Evolutionary conservation across 495 filamentous ascomycete genomes (phyloP).

Genomic region (Glonium stellatum): DNA sequence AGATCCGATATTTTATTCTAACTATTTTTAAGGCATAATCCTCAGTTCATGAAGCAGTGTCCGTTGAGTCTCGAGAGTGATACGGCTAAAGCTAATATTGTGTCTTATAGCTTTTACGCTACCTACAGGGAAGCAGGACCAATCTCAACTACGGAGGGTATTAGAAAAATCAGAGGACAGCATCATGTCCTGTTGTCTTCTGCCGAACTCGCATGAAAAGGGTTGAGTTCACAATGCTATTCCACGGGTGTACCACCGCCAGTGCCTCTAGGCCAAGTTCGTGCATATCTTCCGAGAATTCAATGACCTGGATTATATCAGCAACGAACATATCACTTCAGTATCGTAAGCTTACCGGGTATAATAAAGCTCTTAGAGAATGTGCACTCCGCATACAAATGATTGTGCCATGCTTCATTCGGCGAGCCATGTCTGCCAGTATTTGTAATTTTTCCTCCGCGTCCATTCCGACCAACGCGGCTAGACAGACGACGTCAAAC

Average conservation of each 20-base stretch:
- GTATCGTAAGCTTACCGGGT: constrained; percentile 35
- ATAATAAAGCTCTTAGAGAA: constrained; percentile 40
- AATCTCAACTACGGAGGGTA: too few relatives aligned
- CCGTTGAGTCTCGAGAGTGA: too few relatives aligned
- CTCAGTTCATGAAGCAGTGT: too few relatives aligned
- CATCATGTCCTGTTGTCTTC: too few relatives aligned
- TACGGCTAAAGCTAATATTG: too few relatives aligned
- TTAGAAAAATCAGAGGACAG: too few relatives aligned
- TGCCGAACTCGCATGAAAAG: constrained; percentile 37
- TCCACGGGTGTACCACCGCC: constrained; percentile 39
- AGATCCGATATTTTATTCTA: too few relatives aligned
- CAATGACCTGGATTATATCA: constrained; percentile 22
- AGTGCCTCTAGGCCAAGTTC: constrained; percentile 30
- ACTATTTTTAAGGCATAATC: too few relatives aligned
- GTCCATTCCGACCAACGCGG: constrained; percentile 41
- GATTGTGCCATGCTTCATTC: constrained; percentile 36
- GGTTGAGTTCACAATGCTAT: constrained; percentile 42
- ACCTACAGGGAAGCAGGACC: too few relatives aligned
- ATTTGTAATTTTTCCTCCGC: constrained; percentile 35
- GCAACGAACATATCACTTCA: not conserved
- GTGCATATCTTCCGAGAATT: constrained; percentile 23
- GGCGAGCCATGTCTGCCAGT: constrained; percentile 29
- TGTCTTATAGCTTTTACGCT: too few relatives aligned
- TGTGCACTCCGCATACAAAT: constrained; percentile 41
- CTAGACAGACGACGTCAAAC: constrained; percentile 43